Percentiles rank a stretch among this genome's conserved stretches.
Evolutionary conservation across 2,329 filamentous ascomycete genomes (phyloP).

Genomic region (Blastomyces parvus): DNA sequence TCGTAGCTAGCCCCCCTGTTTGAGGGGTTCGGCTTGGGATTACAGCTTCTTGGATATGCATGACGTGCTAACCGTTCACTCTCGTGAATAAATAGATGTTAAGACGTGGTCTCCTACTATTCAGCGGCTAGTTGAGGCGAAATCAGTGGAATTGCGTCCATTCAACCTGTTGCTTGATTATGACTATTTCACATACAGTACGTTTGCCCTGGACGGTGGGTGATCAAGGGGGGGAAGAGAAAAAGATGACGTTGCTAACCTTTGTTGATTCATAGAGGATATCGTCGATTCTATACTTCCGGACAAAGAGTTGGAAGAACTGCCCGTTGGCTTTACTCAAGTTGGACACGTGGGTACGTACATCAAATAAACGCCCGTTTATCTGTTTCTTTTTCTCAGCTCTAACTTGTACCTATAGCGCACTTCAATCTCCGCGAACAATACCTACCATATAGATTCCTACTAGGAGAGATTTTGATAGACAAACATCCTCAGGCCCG

Average conservation of each 20-base stretch:
- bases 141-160: constrained; percentile 61
- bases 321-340: constrained; percentile 76
- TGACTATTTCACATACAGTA: constrained; percentile 66
- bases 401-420: constrained; percentile 39
- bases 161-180: constrained; percentile 72
- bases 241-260: constrained; percentile 9
- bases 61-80: not conserved
- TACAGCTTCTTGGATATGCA: not conserved
- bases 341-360: constrained; percentile 73
- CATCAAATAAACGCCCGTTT: constrained; percentile 5
- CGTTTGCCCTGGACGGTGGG: constrained; percentile 9
- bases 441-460: constrained; percentile 73
- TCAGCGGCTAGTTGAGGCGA: constrained; percentile 55
- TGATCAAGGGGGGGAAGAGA: not conserved
- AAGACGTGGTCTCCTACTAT: constrained; percentile 68
- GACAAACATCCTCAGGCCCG: constrained; percentile 77
- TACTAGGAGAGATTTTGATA: constrained; percentile 75
- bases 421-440: constrained; percentile 81
- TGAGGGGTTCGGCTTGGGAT: not conserved
- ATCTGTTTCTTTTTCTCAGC: not conserved
- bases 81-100: constrained; percentile 44
- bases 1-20: not conserved
- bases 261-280: constrained; percentile 49
- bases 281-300: constrained; percentile 75
- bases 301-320: constrained; percentile 66